Base-by-base conservation (phyloP, 352 stramenopile genomes). In the Pythium chondricola region DNA sequence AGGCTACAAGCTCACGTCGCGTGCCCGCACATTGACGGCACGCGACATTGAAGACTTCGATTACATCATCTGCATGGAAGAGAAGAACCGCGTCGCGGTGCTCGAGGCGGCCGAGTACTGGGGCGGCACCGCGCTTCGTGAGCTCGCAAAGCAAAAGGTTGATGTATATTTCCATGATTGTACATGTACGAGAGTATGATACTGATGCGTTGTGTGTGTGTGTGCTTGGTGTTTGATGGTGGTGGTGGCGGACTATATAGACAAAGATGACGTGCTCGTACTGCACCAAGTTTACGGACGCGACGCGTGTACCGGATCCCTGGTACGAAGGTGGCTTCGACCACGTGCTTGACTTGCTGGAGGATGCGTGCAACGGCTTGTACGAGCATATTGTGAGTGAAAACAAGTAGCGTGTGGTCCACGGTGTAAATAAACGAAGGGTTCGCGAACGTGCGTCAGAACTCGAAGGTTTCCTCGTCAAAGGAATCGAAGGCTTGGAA, bases 321-420 rank as follows among this genome's bases (percentile, higher is more conserved):
- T 92, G 77, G 74, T 93, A 93, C 56, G 80, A 90, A 78, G 84
- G 81, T n/a, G 86, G 84, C 17, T 95, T 96, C 43, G 86, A 95
- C 53, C 71, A 83, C 36, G 86, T 96, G 24, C 56, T 96, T 46
- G 86, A 96, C 56, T 57, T 96, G 41, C 63, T 96, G 4, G 84
- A 96, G 47, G 84, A 96, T 48, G 81, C 81, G 1, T 96, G 86
- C 37, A 59, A 72, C 11, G 86, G 84, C 14, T 67, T 95, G 13
- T 93, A 87, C 56, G 53, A 70, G 26, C 65, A 71, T 53, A 68
- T 89, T 42, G 42, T 64, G 21, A 49, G 47, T 2, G 26, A 52
- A 21, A 50, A 40, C 20, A 26, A 58, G 35, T 48, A 48, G 29
- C 26, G n/a, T n/a, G n/a, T n/a, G n/a, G n/a, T n/a, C n/a, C n/a